Evolutionary conservation across 1,139 yeast genomes (phyloP), one percentile per base, ranked within the genome.

Genomic region (Ogataea hybrid): DNA sequence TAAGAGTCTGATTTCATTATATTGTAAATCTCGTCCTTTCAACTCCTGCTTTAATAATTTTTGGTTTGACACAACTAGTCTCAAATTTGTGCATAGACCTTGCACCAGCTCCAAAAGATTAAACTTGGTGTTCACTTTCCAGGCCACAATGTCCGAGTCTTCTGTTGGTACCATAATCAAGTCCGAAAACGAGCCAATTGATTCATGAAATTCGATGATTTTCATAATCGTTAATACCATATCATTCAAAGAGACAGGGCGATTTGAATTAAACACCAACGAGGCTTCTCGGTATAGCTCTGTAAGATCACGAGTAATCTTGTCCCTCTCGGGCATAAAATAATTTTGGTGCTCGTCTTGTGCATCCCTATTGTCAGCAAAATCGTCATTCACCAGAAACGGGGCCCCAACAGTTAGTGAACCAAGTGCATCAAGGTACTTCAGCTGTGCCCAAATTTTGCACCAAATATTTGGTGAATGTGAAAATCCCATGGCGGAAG

Each of bases 381-480:
- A 48, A 5, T 35, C 42, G 28, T 54, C 54, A 40, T 52, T 48
- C 16, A 57, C 48, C 32, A 49, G 16, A 17, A 51, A 30, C 6
- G 54, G 51, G 1, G 42, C 37, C 1, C 61, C 61, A 14, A 49
- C 33, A 32, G 35, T 25, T 5, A 44, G 12, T 2, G 58, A 45
- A 9, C 29, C 20, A 10, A 30, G 6, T 8, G 54, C 48, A 41
- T 56, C 61, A 17, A 39, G 7, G 14, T 42, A 33, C 23, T 46
- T 47, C 11, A 54, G 5, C 10, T 41, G 23, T 15, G 29, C 32
- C 58, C 58, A 55, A n/a, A 47, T 14, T 4, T 44, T 41, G 11
- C 18, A 27, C 46, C 52, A 42, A 8, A 20, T 23, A 2, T 12
- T 22, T 10, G 28, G 29, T 21, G 37, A 18, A 21, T 25, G 30